Evolutionary conservation across 768 basidiomycete genomes (phyloP), one percentile per base, ranked within the genome.

Genomic region (Dentipellis sp.): DNA sequence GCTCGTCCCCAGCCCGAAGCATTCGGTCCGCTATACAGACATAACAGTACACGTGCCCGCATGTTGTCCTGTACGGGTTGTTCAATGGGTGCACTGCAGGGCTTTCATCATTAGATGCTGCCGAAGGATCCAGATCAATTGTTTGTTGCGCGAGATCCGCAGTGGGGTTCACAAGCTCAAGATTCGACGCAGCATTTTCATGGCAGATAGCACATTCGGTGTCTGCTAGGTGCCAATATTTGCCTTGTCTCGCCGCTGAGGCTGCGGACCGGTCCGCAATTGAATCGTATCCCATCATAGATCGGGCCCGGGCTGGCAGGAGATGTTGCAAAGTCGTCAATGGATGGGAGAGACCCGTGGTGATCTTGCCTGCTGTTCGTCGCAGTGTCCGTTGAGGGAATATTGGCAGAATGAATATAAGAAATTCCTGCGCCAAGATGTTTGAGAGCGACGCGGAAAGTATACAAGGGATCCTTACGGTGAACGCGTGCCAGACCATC

Each of bases 401-500:
- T 42, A 97, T 78, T 4, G 97, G 97, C 9, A 98, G 77, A 17
- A 93, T 71, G 73, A 97, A 97, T 37, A 97, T 75, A 12, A 98
- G 76, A 70, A 98, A 97, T 80, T 98, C 94, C 95, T 98, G 60
- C 17, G 23, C 3, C 48, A 42, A 9, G 16, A 34, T 19, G 23
- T 19, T 34, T 7, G 7, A 59, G 54, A 40, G 29, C 3, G 9
- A 49, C 37, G 17, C 50, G 12, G 21, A 35, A 9, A 3, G 35
- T 35, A 36, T 34, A 19, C 14, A 49, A 36, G 42, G 51, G 45
- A 19, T 37, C 71, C 90, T 54, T 65, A 95, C 95, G 7, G 97
- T 98, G 69, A 98, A 95, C 0, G 93, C 91, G 66, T 94, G 91
- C 97, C 97, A 99, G 54, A 99, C 97, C 80, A 99, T 90, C 69